Conservation (phyloP, 331 rosid species). For the Rhamnella rubrinervis region DNA sequence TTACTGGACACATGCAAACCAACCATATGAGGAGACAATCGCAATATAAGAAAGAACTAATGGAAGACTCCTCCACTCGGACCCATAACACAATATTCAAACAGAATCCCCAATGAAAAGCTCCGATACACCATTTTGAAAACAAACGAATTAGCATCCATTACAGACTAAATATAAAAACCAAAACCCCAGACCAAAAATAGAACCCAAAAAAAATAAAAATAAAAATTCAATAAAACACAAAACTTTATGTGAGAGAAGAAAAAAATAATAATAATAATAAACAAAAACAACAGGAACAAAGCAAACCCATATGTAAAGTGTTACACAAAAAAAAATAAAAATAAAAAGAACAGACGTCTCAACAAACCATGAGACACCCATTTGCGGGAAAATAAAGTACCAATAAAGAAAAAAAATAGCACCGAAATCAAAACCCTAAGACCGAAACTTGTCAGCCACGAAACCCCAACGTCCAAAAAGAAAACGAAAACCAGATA, state of each 20-base stretch:
- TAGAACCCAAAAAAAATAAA: neutral
- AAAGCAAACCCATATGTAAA: neutral
- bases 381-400: neutral
- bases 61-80: neutral
- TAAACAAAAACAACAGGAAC: neutral
- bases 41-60: neutral
- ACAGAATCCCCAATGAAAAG: neutral
- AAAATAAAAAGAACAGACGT: neutral
- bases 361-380: neutral
- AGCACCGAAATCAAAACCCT: neutral
- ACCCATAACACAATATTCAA: neutral
- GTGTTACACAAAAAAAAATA: too few species aligned
- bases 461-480: neutral
- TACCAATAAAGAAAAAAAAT: too few species aligned
- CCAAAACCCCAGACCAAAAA: neutral
- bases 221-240: neutral
- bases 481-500: conserved; percentile 12
- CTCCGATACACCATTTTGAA: neutral
- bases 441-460: neutral
- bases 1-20: neutral
- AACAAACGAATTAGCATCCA: conserved; percentile 10
- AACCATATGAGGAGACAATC: neutral
- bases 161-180: neutral
- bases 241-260: conserved; percentile 1
- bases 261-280: too few species aligned